These are phyloP conservation scores for Leucocoprinus sp. DNA, from an alignment of 768 basidiomycete genomes.

Conservation along the genomic window DNA sequence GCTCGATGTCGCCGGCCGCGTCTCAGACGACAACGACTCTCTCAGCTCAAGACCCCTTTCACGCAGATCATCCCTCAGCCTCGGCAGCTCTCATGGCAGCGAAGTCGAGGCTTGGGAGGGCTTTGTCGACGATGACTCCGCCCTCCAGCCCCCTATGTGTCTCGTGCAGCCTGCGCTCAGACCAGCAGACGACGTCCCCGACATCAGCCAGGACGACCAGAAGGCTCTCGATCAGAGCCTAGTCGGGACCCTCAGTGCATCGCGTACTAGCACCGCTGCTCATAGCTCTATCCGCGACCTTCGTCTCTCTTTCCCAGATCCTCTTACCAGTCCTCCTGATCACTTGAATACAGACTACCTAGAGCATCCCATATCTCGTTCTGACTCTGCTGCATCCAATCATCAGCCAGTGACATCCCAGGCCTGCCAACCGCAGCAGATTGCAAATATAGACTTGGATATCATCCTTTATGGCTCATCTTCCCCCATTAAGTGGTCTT, in stretches of 20 bases:
- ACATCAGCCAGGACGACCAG: slow-evolving; percentile 28
- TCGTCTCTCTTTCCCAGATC: slow-evolving; percentile 77
- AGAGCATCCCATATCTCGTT: slow-evolving; percentile 24
- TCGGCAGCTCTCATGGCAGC: slow-evolving; percentile 57
- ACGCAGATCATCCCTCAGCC: slow-evolving; percentile 62
- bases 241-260: slow-evolving; percentile 69
- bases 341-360: slow-evolving; percentile 55
- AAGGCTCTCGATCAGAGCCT: slow-evolving; percentile 78
- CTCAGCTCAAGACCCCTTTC: slow-evolving; percentile 46
- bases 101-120: slow-evolving; percentile 78
- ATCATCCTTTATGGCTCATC: slow-evolving; percentile 63
- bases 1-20: slow-evolving; percentile 68
- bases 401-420: slow-evolving; percentile 33
- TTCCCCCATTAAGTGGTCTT: slow-evolving; percentile 49
- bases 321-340: slow-evolving; percentile 63
- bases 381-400: slow-evolving; percentile 14
- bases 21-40: slow-evolving; percentile 68
- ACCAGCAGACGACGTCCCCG: slow-evolving; percentile 23
- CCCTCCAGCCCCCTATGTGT: slow-evolving; percentile 25
- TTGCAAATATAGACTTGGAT: slow-evolving; percentile 38
- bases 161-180: slow-evolving; percentile 23
- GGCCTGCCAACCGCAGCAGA: slow-evolving; percentile 21
- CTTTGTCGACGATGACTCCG: slow-evolving; percentile 52
- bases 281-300: slow-evolving; percentile 66
- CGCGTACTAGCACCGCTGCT: slow-evolving; percentile 55